phyloP scores from a whole-genome alignment of 2,329 filamentous ascomycete genomes.

The Trichoderma polysporum region DNA sequence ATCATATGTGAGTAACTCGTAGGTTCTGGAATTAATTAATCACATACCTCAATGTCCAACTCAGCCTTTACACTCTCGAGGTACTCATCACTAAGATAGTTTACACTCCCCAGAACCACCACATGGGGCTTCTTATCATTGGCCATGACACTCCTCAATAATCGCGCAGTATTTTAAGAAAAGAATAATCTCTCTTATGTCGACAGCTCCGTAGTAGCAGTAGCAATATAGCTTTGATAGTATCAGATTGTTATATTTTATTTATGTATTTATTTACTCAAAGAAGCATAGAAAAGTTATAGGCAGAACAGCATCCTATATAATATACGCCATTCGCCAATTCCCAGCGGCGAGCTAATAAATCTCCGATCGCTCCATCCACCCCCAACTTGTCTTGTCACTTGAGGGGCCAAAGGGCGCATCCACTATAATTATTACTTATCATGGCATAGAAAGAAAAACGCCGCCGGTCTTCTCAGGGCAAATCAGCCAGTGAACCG shows the following conservation, averaged over 20 bases:
- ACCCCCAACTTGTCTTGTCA: not conserved
- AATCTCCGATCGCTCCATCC: too few species aligned
- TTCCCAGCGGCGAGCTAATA: too few species aligned
- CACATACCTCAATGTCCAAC: slow-evolving; percentile 23
- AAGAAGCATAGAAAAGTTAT: not conserved
- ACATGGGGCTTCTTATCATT: slow-evolving; percentile 39
- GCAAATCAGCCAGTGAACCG: too few species aligned
- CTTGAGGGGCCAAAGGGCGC: not conserved
- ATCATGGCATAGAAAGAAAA: too few species aligned
- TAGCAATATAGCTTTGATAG: too few species aligned
- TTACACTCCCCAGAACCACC: slow-evolving; percentile 42
- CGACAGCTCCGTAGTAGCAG: not conserved
- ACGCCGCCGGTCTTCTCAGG: too few species aligned
- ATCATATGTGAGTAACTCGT: not conserved
- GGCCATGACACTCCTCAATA: not conserved
- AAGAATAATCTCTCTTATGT: not conserved
- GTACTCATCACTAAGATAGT: slow-evolving; percentile 41
- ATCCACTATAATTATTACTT: not conserved
- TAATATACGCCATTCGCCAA: too few species aligned
- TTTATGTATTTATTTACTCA: not conserved
- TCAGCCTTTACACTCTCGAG: slow-evolving; percentile 39
- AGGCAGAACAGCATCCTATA: not conserved
- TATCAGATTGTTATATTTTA: too few species aligned
- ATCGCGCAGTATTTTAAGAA: not conserved
- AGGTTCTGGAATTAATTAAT: not conserved